These are phyloP conservation scores for Lactifluus subvellereus DNA, from an alignment of 768 basidiomycete genomes.

Conservation along the genomic window DNA sequence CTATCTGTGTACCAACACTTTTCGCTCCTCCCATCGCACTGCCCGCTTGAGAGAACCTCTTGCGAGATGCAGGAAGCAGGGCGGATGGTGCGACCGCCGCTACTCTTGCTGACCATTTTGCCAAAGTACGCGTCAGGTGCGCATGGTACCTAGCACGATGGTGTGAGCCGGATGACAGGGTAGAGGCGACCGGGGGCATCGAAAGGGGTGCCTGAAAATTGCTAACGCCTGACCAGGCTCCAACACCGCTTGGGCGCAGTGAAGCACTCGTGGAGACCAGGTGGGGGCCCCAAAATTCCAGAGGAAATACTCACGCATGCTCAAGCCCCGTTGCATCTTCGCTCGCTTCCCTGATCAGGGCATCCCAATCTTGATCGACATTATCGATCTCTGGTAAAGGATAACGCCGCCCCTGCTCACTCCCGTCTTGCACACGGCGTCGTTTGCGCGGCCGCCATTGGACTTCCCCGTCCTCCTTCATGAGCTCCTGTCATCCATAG, in stretches of 20 bases:
- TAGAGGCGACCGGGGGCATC: background rate
- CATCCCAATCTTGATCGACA: constrained; percentile 21
- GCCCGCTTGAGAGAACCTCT: constrained; percentile 46
- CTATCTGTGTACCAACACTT: constrained; percentile 68
- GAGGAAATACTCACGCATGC: constrained; percentile 28
- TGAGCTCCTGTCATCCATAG: constrained; percentile 16
- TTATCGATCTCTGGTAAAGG: constrained; percentile 20
- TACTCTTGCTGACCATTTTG: constrained; percentile 95
- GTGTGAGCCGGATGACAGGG: constrained; percentile 13
- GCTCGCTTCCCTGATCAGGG: constrained; percentile 18
- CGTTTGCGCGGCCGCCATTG: constrained; percentile 20
- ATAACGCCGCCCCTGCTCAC: constrained; percentile 15
- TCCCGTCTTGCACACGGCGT: constrained; percentile 17
- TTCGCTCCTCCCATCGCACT: constrained; percentile 47
- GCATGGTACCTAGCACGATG: constrained; percentile 49
- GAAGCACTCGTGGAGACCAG: constrained; percentile 1
- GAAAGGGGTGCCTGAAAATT: constrained; percentile 28
- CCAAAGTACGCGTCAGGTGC: constrained; percentile 67
- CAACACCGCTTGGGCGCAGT: background rate
- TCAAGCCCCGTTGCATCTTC: constrained; percentile 21
- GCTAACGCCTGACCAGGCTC: background rate
- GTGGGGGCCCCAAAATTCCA: constrained; percentile 25
- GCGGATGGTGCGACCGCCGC: constrained; percentile 84
- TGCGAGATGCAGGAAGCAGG: constrained; percentile 63
- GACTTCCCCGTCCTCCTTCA: constrained; percentile 11